Evolutionary conservation across 208 protist species (phyloP).

Genomic region (Acanthamoeba royreba): DNA sequence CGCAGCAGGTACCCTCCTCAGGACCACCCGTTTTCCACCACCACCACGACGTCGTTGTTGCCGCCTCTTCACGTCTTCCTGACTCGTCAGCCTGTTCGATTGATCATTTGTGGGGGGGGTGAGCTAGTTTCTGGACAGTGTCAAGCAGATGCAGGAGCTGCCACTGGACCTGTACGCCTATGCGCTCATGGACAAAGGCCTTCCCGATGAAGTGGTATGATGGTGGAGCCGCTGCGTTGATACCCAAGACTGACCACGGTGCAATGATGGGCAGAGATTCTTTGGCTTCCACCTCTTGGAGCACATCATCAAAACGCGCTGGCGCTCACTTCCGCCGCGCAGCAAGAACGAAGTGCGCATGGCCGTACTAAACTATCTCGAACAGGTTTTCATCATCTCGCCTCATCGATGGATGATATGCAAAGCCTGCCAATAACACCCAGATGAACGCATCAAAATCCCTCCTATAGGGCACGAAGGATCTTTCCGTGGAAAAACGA

Average conservation of each 20-base stretch:
- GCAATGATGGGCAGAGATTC: not conserved
- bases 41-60: no score
- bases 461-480: constrained; percentile 14
- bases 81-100: no score
- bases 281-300: constrained; percentile 13
- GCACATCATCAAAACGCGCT: not conserved
- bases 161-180: not conserved
- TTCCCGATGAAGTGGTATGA: not conserved
- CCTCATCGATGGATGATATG: not conserved
- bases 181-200: not conserved
- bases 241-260: no score
- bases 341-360: not conserved
- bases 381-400: not conserved
- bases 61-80: no score
- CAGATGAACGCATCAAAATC: no score
- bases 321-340: not conserved
- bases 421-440: no score
- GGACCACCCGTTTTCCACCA: no score
- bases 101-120: no score
- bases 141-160: not conserved
- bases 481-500: not conserved
- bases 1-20: constrained; percentile 4
- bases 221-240: not conserved
- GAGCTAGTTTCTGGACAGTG: not conserved
- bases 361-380: not conserved